Percentiles rank a stretch among this genome's conserved stretches.
These are phyloP conservation scores for Hippophae rhamnoides DNA, from an alignment of 306 rosid species.

Conservation along the genomic window DNA sequence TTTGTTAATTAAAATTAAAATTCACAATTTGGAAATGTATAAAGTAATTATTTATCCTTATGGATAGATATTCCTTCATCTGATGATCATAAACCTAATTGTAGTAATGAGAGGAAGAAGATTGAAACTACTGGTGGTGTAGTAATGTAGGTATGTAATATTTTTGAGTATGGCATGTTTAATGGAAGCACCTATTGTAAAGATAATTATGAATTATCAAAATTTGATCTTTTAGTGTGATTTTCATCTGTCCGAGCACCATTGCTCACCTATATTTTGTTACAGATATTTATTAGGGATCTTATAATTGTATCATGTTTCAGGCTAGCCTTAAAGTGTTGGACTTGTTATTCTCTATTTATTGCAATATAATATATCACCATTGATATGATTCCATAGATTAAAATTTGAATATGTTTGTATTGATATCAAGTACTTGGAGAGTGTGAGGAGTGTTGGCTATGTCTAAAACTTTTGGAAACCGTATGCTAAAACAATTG, in stretches of 20 bases:
- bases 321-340: constrained; percentile 8
- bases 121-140: constrained; percentile 96
- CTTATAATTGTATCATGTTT: not conserved
- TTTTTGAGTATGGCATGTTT: not conserved
- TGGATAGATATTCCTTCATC: constrained; percentile 84
- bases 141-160: constrained; percentile 93
- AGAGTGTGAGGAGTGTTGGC: constrained; percentile 98
- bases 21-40: not conserved
- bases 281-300: too few relatives aligned
- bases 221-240: too few relatives aligned
- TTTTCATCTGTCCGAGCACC: too few relatives aligned
- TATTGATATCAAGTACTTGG: constrained; percentile 76
- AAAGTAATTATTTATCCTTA: constrained; percentile 4
- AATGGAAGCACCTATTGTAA: not conserved
- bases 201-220: not conserved
- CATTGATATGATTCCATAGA: constrained; percentile 9
- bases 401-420: constrained; percentile 12
- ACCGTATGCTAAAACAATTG: constrained; percentile 94
- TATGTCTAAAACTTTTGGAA: constrained; percentile 96
- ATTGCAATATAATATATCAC: constrained; percentile 4
- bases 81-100: constrained; percentile 95
- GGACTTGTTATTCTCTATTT: not conserved
- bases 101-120: constrained; percentile 92
- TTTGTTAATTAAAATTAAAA: not conserved
- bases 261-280: too few relatives aligned